Conservation (phyloP, 257 asterid species). For the Lithospermum erythrorhizon region DNA sequence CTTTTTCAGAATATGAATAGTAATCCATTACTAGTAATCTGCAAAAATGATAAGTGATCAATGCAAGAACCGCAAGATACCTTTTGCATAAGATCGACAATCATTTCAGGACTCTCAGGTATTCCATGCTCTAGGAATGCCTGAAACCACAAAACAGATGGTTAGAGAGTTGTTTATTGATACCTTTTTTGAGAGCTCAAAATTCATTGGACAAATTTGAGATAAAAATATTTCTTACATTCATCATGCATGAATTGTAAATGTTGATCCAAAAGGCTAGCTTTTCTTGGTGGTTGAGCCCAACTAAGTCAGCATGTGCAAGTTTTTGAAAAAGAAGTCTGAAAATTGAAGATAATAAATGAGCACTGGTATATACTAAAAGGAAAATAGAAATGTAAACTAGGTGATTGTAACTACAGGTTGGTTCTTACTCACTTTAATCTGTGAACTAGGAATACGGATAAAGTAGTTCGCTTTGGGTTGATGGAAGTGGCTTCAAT, state of each 20-base stretch:
- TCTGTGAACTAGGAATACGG: constrained; percentile 59
- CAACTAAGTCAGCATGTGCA: constrained; percentile 43
- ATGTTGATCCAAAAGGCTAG: constrained; percentile 93
- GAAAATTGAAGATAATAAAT: constrained; percentile 10
- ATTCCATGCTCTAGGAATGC: constrained; percentile 69
- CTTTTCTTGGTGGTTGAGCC: constrained; percentile 73
- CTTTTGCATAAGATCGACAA: constrained; percentile 66
- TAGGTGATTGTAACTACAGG: neutral
- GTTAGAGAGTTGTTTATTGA: neutral
- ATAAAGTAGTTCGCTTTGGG: constrained; percentile 45
- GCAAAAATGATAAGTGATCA: neutral
- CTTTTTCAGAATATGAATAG: neutral
- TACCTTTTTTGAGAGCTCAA: no score
- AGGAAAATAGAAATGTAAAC: neutral
- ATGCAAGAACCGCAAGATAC: constrained; percentile 18
- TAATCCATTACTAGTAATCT: neutral
- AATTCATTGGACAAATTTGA: no score
- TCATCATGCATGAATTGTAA: constrained; percentile 95
- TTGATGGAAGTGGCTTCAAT: constrained; percentile 51
- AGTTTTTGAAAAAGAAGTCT: constrained; percentile 66
- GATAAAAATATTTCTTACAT: constrained; percentile 29
- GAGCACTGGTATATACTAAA: constrained; percentile 11
- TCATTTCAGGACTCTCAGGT: constrained; percentile 56
- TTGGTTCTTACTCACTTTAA: constrained; percentile 35
- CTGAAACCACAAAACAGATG: constrained; percentile 20